Conservation (phyloP, 352 stramenopile genomes). For the Albugo laibachii region DNA sequence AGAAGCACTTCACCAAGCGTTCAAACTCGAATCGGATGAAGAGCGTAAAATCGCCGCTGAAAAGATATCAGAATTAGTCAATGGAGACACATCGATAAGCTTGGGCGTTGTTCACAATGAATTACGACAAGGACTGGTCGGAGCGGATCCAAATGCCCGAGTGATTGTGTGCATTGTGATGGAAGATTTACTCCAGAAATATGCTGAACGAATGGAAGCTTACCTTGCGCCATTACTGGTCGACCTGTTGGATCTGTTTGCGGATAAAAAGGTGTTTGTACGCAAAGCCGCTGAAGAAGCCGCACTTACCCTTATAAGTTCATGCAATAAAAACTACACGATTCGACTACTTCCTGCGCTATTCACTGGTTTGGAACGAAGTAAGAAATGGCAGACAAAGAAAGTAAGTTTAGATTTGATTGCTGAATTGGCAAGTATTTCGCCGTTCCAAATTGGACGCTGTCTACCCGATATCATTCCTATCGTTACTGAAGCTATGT, state of each 20-base stretch:
- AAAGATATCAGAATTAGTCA: slow-evolving; percentile 67
- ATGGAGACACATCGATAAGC: slow-evolving; percentile 49
- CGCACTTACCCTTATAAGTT: slow-evolving; percentile 62
- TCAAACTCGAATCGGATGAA: slow-evolving; percentile 22
- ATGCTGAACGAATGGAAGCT: slow-evolving; percentile 53
- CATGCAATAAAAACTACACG: slow-evolving; percentile 71
- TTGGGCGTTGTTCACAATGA: slow-evolving; percentile 43
- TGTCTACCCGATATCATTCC: slow-evolving; percentile 94
- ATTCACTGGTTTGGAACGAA: slow-evolving; percentile 76
- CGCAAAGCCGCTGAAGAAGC: slow-evolving; percentile 46
- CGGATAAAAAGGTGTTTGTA: slow-evolving; percentile 68
- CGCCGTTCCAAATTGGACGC: slow-evolving; percentile 88
- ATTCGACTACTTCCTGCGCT: slow-evolving; percentile 79
- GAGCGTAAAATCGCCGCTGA: slow-evolving; percentile 66
- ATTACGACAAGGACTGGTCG: slow-evolving; percentile 34
- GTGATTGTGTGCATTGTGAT: slow-evolving; percentile 54
- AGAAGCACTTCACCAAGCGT: slow-evolving; percentile 57
- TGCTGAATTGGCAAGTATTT: slow-evolving; percentile 77
- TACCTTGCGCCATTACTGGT: slow-evolving; percentile 52
- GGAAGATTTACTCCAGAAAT: slow-evolving; percentile 73
- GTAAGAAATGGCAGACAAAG: slow-evolving; percentile 94
- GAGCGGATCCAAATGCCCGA: slow-evolving; percentile 40
- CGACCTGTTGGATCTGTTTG: slow-evolving; percentile 55
- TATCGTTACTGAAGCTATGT: slow-evolving; percentile 95
- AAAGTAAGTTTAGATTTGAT: slow-evolving; percentile 91